Evolutionary conservation across 2,329 filamentous ascomycete genomes (phyloP).

Genomic region (Fusarium algeriense): DNA sequence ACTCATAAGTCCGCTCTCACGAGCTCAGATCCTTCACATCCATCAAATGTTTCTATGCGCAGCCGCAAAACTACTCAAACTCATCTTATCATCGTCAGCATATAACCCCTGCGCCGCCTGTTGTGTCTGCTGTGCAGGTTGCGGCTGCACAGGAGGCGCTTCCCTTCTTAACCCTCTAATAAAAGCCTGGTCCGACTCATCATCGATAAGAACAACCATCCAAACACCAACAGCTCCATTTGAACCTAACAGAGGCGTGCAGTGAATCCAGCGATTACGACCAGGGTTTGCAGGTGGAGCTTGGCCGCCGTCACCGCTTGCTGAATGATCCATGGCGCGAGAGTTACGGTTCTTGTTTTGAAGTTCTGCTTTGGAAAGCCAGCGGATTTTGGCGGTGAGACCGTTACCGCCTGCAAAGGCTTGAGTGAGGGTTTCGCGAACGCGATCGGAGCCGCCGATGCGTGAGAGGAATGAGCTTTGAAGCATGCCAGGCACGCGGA

Average conservation of each 20-base stretch:
- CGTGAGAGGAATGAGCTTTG: conserved; percentile 69
- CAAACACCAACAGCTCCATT: conserved; percentile 79
- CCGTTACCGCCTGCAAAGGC: conserved; percentile 76
- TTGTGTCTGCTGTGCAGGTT: background rate
- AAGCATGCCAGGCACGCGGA: conserved; percentile 75
- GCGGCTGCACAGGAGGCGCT: conserved; percentile 33
- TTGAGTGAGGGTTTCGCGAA: conserved; percentile 62
- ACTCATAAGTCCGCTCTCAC: background rate
- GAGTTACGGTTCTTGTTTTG: conserved; percentile 14
- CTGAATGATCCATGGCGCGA: conserved; percentile 25
- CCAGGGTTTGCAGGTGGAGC: conserved; percentile 53
- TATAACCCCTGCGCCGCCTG: background rate
- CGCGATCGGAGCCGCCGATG: conserved; percentile 62
- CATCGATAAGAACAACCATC: conserved; percentile 82
- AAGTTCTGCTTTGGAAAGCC: conserved; percentile 59
- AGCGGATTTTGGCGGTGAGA: conserved; percentile 80
- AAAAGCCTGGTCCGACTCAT: conserved; percentile 56
- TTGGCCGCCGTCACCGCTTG: conserved; percentile 53
- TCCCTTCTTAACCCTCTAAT: conserved; percentile 20
- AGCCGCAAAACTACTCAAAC: conserved; percentile 40
- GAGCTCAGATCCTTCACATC: background rate
- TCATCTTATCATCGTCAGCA: conserved; percentile 39
- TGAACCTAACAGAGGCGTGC: conserved; percentile 76
- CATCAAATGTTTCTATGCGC: conserved; percentile 17
- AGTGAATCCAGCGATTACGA: conserved; percentile 79